These are phyloP conservation scores for Dactylorhiza incarnata DNA, from an alignment of 106 monocot genomes.

Conservation along the genomic window DNA sequence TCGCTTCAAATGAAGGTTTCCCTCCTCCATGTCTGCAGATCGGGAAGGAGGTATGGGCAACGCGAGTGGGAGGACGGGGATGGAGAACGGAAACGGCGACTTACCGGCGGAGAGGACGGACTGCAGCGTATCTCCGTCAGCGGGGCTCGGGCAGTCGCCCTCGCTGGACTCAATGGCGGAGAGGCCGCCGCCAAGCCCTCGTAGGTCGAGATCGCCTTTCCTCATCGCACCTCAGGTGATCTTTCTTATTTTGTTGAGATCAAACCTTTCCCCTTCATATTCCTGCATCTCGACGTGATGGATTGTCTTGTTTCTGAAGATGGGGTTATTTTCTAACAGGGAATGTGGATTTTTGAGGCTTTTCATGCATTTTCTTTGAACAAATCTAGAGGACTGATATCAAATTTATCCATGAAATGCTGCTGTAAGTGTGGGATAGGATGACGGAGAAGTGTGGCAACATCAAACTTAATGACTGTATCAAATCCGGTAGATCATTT, in stretches of 20 bases:
- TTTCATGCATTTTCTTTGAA: background rate
- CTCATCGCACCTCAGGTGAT: background rate
- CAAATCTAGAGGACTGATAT: background rate
- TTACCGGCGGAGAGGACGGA: background rate
- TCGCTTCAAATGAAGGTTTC: background rate
- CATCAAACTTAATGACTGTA: background rate
- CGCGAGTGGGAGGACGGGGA: background rate
- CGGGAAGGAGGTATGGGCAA: background rate
- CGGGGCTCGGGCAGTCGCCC: background rate
- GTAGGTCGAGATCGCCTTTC: background rate
- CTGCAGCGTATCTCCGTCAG: background rate
- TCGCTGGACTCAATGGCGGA: slow-evolving; percentile 1
- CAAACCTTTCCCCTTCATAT: background rate
- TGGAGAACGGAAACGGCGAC: background rate
- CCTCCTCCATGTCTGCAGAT: slow-evolving; percentile 1
- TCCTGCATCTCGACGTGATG: background rate
- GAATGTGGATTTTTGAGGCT: background rate
- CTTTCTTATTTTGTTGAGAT: background rate
- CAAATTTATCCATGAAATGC: background rate
- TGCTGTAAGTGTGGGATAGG: background rate
- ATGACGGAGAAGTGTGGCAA: background rate
- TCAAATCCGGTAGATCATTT: background rate
- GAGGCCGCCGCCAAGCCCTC: background rate
- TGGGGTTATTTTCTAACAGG: too few relatives aligned
- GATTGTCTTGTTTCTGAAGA: background rate